Percentiles rank a stretch among this genome's conserved stretches.
phyloP scores from a whole-genome alignment of 768 basidiomycete genomes.

The Porphyrellus cyaneotinctus region DNA sequence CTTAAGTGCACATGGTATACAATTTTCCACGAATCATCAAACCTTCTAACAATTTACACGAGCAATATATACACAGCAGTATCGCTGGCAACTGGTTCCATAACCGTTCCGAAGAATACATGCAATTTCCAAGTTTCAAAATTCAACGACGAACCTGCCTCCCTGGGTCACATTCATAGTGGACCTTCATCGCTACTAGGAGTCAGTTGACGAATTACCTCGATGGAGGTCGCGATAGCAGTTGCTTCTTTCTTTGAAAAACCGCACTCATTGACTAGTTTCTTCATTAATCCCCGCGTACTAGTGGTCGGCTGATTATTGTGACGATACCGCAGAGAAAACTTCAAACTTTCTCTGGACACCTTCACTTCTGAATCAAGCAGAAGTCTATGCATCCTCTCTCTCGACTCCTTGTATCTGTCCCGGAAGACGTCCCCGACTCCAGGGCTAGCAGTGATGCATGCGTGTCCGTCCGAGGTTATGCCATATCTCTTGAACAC shows the following conservation, averaged over 20 bases:
- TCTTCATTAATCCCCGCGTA: slow-evolving; percentile 11
- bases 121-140: too few relatives aligned
- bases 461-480: slow-evolving; percentile 33
- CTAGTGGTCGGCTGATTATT: not conserved
- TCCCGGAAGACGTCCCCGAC: slow-evolving; percentile 17
- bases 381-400: slow-evolving; percentile 20
- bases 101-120: too few relatives aligned
- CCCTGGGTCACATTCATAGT: too few relatives aligned
- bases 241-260: slow-evolving; percentile 17
- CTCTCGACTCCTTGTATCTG: slow-evolving; percentile 31
- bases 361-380: slow-evolving; percentile 1
- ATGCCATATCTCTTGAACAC: slow-evolving; percentile 31
- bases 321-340: slow-evolving; percentile 7
- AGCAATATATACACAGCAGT: too few relatives aligned
- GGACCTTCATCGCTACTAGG: not conserved
- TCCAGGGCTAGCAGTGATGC: slow-evolving; percentile 36
- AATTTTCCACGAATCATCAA: too few relatives aligned
- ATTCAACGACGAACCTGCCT: too few relatives aligned
- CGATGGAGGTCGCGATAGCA: slow-evolving; percentile 18
- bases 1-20: too few relatives aligned
- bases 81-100: too few relatives aligned
- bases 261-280: slow-evolving; percentile 11
- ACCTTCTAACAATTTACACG: too few relatives aligned
- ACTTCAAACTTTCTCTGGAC: slow-evolving; percentile 10
- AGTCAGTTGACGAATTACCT: slow-evolving; percentile 2